These are phyloP conservation scores for Gigaspora rosea DNA, from an alignment of 192 early-diverging fungal species.

Conservation along the genomic window DNA sequence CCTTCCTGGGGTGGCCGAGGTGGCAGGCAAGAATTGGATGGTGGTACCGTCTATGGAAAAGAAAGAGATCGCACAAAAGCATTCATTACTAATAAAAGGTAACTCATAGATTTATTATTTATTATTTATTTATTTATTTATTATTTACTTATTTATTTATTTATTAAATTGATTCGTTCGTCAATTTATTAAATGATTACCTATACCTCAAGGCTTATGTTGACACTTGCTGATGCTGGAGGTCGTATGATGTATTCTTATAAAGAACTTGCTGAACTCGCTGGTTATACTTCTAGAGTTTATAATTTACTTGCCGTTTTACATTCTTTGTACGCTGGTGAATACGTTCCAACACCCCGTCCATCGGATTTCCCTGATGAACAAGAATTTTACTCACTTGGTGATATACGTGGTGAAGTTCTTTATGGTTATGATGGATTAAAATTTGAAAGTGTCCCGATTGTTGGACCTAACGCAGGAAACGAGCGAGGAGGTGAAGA, in stretches of 20 bases:
- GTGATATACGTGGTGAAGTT: conserved; percentile 60
- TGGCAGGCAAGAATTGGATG: conserved; percentile 42
- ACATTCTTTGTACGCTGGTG: conserved; percentile 66
- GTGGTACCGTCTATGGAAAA: conserved; percentile 7
- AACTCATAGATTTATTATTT: background rate
- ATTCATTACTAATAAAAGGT: conserved; percentile 89
- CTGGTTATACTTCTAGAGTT: conserved; percentile 87
- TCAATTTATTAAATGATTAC: conserved; percentile 20
- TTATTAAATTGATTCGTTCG: background rate
- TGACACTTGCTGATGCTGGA: conserved; percentile 89
- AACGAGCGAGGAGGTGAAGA: conserved; percentile 70
- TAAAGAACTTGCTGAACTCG: conserved; percentile 90
- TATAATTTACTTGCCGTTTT: conserved; percentile 84
- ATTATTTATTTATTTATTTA: background rate
- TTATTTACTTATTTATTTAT: conserved; percentile 2
- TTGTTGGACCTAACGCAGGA: conserved; percentile 82
- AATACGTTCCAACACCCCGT: conserved; percentile 23
- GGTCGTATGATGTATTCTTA: conserved; percentile 97
- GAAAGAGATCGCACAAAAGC: conserved; percentile 69
- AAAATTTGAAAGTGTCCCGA: conserved; percentile 83
- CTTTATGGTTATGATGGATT: conserved; percentile 68
- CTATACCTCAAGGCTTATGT: conserved; percentile 71
- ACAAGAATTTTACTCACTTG: conserved; percentile 44
- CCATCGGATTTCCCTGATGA: conserved; percentile 23
- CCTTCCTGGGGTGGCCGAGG: conserved; percentile 55